These are phyloP conservation scores for Senecio squalidus DNA, from an alignment of 140 eudicot genomes.

Conservation along the genomic window DNA sequence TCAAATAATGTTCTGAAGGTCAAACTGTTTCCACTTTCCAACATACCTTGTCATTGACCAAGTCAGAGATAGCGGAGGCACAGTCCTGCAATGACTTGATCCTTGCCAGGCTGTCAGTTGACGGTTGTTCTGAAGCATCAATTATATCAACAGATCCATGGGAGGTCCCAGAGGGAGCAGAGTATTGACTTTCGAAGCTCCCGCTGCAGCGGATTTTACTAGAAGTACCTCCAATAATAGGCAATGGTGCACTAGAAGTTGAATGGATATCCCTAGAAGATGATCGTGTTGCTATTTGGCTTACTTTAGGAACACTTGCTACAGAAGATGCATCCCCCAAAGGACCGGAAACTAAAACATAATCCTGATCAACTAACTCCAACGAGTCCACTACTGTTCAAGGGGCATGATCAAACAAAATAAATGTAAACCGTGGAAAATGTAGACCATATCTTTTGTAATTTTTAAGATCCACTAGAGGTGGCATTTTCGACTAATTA, in stretches of 20 bases:
- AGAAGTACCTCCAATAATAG: conserved; percentile 42
- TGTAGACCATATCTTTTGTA: no score
- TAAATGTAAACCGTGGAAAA: not conserved
- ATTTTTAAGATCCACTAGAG: not conserved
- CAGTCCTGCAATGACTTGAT: conserved; percentile 63
- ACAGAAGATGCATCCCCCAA: conserved; percentile 52
- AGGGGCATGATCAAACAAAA: conserved; percentile 4
- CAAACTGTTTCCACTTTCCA: not conserved
- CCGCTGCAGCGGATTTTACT: conserved; percentile 35
- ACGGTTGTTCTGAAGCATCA: conserved; percentile 62
- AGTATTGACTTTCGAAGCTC: conserved; percentile 58
- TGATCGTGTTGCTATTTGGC: conserved; percentile 36
- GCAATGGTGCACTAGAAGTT: conserved; percentile 44
- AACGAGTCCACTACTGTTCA: conserved; percentile 50
- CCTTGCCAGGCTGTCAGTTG: conserved; percentile 66
- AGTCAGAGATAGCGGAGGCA: conserved; percentile 75
- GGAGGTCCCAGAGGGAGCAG: conserved; percentile 69
- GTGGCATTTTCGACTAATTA: not conserved
- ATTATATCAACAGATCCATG: conserved; percentile 58
- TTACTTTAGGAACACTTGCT: conserved; percentile 43
- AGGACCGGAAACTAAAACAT: conserved; percentile 86
- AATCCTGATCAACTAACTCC: conserved; percentile 86
- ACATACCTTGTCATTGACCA: conserved; percentile 76
- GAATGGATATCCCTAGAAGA: conserved; percentile 32
- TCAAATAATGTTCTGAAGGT: not conserved